Percentiles rank a stretch among this genome's conserved stretches.
Evolutionary conservation across 805 yeast genomes (phyloP).

Genomic region (Lachancea meyersii): DNA sequence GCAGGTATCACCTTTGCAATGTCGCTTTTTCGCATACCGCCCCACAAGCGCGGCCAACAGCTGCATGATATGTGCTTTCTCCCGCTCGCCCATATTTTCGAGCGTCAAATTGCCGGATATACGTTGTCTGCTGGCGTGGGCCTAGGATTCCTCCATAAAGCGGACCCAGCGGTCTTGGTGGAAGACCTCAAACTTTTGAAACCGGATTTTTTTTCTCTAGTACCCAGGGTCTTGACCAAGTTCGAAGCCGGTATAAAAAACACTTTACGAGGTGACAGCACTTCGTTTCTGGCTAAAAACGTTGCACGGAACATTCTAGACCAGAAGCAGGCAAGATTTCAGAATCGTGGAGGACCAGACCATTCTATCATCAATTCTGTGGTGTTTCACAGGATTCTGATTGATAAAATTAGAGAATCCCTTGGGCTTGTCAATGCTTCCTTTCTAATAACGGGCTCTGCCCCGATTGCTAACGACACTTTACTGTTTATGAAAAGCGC

Average conservation of each 20-base stretch:
- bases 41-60: slow-evolving; percentile 22
- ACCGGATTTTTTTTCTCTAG: slow-evolving; percentile 50
- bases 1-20: slow-evolving; percentile 44
- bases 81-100: slow-evolving; percentile 57
- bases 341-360: slow-evolving; percentile 33
- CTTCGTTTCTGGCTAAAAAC: slow-evolving; percentile 10
- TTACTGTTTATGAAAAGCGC: slow-evolving; percentile 56
- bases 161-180: slow-evolving; percentile 45
- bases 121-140: slow-evolving; percentile 43
- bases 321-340: slow-evolving; percentile 19
- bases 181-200: slow-evolving; percentile 51
- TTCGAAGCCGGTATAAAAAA: slow-evolving; percentile 57
- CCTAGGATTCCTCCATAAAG: slow-evolving; percentile 50
- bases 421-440: slow-evolving; percentile 44
- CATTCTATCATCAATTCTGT: slow-evolving; percentile 36
- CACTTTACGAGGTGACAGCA: slow-evolving; percentile 20
- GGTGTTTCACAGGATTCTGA: slow-evolving; percentile 31
- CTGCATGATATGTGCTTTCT: slow-evolving; percentile 39
- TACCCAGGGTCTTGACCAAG: slow-evolving; percentile 58
- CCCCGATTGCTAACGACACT: slow-evolving; percentile 62
- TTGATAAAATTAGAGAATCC: slow-evolving; percentile 39
- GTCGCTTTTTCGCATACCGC: slow-evolving; percentile 30
- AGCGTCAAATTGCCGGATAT: slow-evolving; percentile 41
- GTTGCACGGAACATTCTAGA: slow-evolving; percentile 25
- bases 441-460: slow-evolving; percentile 50